These are phyloP conservation scores for Fusarium kyushuense DNA, from an alignment of 2,329 filamentous ascomycete species.

Conservation along the genomic window DNA sequence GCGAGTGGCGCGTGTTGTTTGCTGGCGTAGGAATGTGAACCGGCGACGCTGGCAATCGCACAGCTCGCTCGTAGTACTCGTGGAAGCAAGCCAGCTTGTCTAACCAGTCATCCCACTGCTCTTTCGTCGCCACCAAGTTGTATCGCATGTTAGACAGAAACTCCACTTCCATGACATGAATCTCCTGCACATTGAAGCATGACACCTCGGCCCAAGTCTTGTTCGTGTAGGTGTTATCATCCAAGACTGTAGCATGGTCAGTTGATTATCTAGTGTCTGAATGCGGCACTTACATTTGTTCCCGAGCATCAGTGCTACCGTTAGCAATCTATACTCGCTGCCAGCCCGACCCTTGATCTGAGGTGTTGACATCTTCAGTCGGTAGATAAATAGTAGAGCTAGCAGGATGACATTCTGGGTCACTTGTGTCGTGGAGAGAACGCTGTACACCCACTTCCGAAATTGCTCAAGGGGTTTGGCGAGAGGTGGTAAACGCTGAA, in stretches of 20 bases:
- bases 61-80: constrained; percentile 82
- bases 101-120: constrained; percentile 91
- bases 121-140: constrained; percentile 85
- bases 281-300: constrained; percentile 81
- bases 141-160: constrained; percentile 99
- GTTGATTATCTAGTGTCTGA: constrained; percentile 13
- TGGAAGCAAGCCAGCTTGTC: constrained; percentile 83
- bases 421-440: constrained; percentile 93
- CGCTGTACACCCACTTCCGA: constrained; percentile 91
- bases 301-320: constrained; percentile 95
- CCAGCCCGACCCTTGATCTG: constrained; percentile 90
- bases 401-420: constrained; percentile 94
- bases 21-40: constrained; percentile 57
- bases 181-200: constrained; percentile 90
- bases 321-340: constrained; percentile 92
- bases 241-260: constrained; percentile 73
- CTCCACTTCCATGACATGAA: constrained; percentile 99
- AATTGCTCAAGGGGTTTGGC: constrained; percentile 84
- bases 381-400: constrained; percentile 91
- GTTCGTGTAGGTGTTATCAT: constrained; percentile 99
- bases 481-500: constrained; percentile 72
- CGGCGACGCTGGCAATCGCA: constrained; percentile 58
- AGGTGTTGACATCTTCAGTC: constrained; percentile 90
- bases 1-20: constrained; percentile 57
- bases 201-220: constrained; percentile 99